Evolutionary conservation across 1,139 yeast species (phyloP), one percentile per base, ranked within the genome.

Genomic region (Yamadazyma conglobata): DNA sequence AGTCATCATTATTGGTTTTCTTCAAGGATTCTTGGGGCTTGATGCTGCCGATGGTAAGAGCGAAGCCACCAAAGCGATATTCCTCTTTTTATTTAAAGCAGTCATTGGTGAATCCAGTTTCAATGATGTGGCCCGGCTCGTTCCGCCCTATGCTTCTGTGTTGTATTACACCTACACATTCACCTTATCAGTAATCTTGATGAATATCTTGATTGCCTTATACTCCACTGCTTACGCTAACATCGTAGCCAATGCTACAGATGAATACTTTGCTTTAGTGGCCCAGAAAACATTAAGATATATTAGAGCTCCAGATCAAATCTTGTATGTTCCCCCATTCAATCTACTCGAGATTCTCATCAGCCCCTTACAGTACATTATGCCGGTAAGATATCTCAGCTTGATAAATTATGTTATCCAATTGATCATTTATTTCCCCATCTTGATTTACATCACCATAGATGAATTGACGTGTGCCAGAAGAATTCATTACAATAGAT

Each of bases 31-130:
- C 56, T 58, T 87, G 30, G 95, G 95, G 3, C 64, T 87, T 33
- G 96, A 87, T 57, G 82, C 86, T 19, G 82, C 93, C 6, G 96
- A 87, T 54, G 95, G 95, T 40, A 75, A 73, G 37, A 67, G 80
- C 39, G 94, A 86, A 44, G 82, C 85, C 22, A 82, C 95, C 1
- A 58, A 63, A 23, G 66, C 75, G 27, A 79, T 86, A 27, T 56
- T 86, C 28, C 61, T 77, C 12, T 79, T 82, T 18, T 69, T 87
- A 58, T 65, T 82, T 23, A 75, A 81, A 38, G 81, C 93, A 0
- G 73, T 85, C 5, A 65, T 86, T 43, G 86, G 88, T 8, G 79
- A 75, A 4, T 84, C 91, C 2, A 77, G 81, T 35, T 84, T 85
- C 48, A 76, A 68, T 22, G 79, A 81, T 32, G 80, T 85, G 45